These are phyloP conservation scores for Nakazawaea siamensis DNA, from an alignment of 805 yeast genomes.

Conservation along the genomic window DNA sequence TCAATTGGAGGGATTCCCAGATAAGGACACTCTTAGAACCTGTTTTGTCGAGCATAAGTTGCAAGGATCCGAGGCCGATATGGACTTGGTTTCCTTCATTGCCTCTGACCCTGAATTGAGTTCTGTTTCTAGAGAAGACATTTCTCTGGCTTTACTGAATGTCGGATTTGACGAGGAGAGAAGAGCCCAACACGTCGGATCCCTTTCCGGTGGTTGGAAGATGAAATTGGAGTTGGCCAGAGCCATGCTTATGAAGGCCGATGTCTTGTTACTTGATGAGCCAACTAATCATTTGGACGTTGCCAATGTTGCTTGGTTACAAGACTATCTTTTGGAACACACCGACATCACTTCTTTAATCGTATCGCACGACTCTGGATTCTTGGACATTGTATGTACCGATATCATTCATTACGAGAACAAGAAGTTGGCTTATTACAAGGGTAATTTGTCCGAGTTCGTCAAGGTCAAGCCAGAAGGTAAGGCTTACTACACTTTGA, in stretches of 20 bases:
- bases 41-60: conserved; percentile 96
- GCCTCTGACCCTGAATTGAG: conserved; percentile 80
- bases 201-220: conserved; percentile 98
- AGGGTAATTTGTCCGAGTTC: conserved; percentile 90
- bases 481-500: conserved; percentile 86
- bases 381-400: conserved; percentile 91
- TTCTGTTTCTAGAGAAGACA: conserved; percentile 56
- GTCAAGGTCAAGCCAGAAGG: conserved; percentile 94
- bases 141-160: conserved; percentile 63
- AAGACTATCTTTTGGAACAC: conserved; percentile 77
- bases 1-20: conserved; percentile 95
- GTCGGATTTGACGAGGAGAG: conserved; percentile 93
- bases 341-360: conserved; percentile 87
- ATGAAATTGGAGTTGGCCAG: conserved; percentile 98
- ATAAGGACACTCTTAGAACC: conserved; percentile 75
- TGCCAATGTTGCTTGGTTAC: conserved; percentile 85
- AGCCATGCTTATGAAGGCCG: conserved; percentile 97
- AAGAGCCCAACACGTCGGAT: conserved; percentile 85
- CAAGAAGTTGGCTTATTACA: conserved; percentile 89
- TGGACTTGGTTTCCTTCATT: conserved; percentile 82
- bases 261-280: conserved; percentile 88
- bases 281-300: conserved; percentile 99
- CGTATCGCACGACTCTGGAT: conserved; percentile 97
- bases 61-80: conserved; percentile 90
- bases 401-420: conserved; percentile 95